Evolutionary conservation across 2,329 filamentous ascomycete genomes (phyloP).

Genomic region (Claviceps digitariae): DNA sequence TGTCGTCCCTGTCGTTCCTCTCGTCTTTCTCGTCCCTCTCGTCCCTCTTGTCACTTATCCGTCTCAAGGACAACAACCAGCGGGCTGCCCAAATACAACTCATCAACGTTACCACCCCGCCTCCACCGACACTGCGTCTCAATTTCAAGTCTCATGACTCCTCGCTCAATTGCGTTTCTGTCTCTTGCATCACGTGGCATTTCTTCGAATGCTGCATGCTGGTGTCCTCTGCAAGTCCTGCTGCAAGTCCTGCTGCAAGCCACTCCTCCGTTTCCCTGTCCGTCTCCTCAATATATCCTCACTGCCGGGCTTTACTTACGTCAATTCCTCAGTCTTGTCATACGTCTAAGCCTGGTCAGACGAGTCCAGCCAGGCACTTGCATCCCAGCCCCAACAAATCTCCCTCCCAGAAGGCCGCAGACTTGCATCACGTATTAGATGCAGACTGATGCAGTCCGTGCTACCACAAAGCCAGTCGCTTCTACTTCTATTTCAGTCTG

Average conservation of each 20-base stretch:
- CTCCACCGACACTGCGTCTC: neutral
- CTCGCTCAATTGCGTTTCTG: neutral
- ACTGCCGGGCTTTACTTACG: neutral
- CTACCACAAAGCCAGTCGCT: neutral
- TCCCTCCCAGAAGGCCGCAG: constrained; percentile 2
- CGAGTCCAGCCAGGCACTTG: neutral
- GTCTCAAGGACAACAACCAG: too few species aligned
- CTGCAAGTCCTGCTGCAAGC: neutral
- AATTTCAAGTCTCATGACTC: neutral
- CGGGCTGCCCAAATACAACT: constrained; percentile 2
- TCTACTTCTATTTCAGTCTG: constrained; percentile 1
- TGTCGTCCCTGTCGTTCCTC: neutral
- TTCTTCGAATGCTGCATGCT: neutral
- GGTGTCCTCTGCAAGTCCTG: too few species aligned
- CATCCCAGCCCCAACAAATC: constrained; percentile 2
- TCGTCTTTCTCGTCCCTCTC: neutral
- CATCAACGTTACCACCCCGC: neutral
- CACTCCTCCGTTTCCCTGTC: neutral
- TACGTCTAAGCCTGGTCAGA: neutral
- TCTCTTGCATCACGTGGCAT: neutral
- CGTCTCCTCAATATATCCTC: neutral
- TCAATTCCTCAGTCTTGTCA: constrained; percentile 1
- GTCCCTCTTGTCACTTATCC: neutral
- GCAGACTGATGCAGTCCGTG: constrained; percentile 1
- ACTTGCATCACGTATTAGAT: constrained; percentile 7